Conservation (phyloP, 148 eudicot species). For the Cornus suecica region DNA sequence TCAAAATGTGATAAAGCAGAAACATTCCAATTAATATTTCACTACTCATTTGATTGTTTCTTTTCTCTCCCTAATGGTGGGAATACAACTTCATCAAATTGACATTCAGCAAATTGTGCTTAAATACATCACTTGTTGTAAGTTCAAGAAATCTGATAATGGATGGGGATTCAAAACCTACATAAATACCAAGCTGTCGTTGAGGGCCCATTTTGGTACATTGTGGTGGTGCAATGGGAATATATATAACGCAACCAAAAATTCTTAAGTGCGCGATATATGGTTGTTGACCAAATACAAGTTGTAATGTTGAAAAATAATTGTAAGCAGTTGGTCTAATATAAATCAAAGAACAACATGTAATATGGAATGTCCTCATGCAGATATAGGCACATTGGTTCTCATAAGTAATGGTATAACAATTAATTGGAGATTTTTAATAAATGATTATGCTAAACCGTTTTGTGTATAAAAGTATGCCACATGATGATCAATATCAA, state of each 20-base stretch:
- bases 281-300: neutral
- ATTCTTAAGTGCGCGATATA: neutral
- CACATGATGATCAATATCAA: neutral
- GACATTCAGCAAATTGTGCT: neutral
- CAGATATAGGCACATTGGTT: neutral
- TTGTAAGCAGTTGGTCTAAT: neutral
- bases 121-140: neutral
- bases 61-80: too few relatives aligned
- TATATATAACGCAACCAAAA: neutral
- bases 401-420: neutral
- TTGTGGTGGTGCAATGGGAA: neutral
- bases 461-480: neutral
- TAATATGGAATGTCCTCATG: neutral
- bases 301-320: neutral
- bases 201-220: slow-evolving; percentile 1
- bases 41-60: neutral
- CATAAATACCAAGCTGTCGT: neutral
- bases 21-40: neutral
- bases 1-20: too few relatives aligned
- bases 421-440: neutral
- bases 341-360: neutral
- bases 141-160: slow-evolving; percentile 1
- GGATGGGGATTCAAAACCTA: neutral
- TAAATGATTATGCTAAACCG: neutral
- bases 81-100: neutral